phyloP scores from a whole-genome alignment of 441 rosid genomes.

The Cnidoscolus chayamansa region DNA sequence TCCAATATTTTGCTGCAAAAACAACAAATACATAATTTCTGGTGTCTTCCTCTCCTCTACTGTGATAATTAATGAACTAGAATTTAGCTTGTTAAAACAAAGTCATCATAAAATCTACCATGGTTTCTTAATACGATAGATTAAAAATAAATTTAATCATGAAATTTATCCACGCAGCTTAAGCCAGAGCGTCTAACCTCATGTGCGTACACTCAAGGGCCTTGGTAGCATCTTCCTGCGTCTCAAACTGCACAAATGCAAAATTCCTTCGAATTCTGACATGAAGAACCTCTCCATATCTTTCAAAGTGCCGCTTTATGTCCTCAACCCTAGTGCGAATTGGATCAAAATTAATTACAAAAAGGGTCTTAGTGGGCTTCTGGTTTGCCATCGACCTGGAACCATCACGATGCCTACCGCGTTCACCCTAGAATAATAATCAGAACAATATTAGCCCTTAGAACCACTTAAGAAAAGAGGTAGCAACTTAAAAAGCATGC shows the following conservation, averaged over 20 bases:
- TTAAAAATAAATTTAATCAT: neutral
- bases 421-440: constrained; percentile 52
- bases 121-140: no score
- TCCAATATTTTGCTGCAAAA: constrained; percentile 63
- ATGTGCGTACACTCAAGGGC: constrained; percentile 73
- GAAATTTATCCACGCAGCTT: neutral
- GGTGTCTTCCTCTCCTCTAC: no score
- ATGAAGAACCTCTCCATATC: constrained; percentile 66
- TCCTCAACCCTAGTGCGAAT: constrained; percentile 60
- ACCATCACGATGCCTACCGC: constrained; percentile 60
- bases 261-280: constrained; percentile 73
- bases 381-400: constrained; percentile 43
- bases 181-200: constrained; percentile 38
- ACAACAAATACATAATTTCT: neutral
- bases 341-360: constrained; percentile 88
- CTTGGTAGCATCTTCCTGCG: constrained; percentile 79
- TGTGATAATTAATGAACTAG: no score
- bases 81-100: no score
- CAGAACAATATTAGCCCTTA: neutral
- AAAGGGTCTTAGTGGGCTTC: constrained; percentile 81
- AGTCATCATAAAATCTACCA: no score
- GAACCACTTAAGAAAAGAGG: neutral
- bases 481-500: neutral
- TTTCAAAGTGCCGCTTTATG: constrained; percentile 69
- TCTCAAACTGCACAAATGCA: constrained; percentile 76